Evolutionary conservation across 345 rosid species (phyloP).

Genomic region (Camelina neglecta): DNA sequence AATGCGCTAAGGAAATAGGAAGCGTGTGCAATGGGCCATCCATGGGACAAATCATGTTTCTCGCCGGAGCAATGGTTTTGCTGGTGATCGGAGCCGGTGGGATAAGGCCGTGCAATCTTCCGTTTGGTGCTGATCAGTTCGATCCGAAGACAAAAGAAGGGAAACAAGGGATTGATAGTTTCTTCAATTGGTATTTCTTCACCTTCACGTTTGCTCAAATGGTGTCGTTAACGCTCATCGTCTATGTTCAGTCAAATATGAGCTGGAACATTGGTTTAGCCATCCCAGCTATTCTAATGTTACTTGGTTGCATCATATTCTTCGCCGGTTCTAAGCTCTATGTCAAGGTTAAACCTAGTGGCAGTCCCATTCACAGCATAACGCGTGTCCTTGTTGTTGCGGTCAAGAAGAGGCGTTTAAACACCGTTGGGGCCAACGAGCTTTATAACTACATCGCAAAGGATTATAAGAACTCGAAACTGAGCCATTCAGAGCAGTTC

Average conservation of each 20-base stretch:
- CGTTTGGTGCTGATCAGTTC: constrained; percentile 83
- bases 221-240: constrained; percentile 71
- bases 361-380: constrained; percentile 74
- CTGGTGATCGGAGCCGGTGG: constrained; percentile 82
- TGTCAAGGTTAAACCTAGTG: constrained; percentile 68
- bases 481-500: constrained; percentile 45
- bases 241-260: constrained; percentile 70
- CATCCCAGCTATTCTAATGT: constrained; percentile 71
- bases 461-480: constrained; percentile 45
- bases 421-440: constrained; percentile 39
- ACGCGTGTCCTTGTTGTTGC: constrained; percentile 57
- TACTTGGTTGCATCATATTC: constrained; percentile 60
- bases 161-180: constrained; percentile 71
- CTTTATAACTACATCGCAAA: constrained; percentile 36
- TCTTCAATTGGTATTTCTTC: constrained; percentile 88
- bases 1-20: constrained; percentile 44
- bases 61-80: constrained; percentile 54
- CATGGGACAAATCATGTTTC: constrained; percentile 61
- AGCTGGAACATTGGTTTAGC: constrained; percentile 83
- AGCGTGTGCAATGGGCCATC: constrained; percentile 63
- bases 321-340: constrained; percentile 70
- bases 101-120: constrained; percentile 73
- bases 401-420: constrained; percentile 53
- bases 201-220: constrained; percentile 79
- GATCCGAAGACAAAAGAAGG: constrained; percentile 66